A percentile compares a stretch with the other conserved stretches of the same genome.
These are phyloP conservation scores for Scedosporium minutisporum DNA, from an alignment of 2,329 filamentous ascomycete genomes.

Conservation along the genomic window DNA sequence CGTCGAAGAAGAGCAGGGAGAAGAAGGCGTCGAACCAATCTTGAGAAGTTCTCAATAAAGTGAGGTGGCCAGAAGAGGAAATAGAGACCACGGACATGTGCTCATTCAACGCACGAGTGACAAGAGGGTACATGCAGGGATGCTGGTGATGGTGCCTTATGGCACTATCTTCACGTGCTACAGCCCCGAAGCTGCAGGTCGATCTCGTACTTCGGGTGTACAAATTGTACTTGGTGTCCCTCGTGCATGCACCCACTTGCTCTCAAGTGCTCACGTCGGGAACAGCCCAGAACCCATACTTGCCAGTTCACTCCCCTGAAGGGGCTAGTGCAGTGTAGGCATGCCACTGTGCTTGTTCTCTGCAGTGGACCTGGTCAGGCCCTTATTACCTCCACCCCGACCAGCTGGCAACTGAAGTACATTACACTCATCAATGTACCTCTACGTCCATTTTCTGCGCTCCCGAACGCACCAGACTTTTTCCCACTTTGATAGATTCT, in stretches of 20 bases:
- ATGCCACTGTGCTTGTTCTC: too few relatives aligned
- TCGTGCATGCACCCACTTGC: not conserved
- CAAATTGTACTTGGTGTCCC: not conserved
- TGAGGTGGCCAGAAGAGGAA: conserved; percentile 7
- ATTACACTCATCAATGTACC: too few relatives aligned
- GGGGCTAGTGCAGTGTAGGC: too few relatives aligned
- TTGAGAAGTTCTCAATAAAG: not conserved
- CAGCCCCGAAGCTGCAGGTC: not conserved
- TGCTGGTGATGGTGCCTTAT: not conserved
- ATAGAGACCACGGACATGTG: conserved; percentile 3
- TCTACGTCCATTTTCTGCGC: too few relatives aligned
- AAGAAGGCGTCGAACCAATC: not conserved
- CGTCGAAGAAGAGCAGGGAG: not conserved
- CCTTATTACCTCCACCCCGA: too few relatives aligned
- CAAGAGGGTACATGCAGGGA: not conserved
- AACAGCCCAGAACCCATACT: too few relatives aligned
- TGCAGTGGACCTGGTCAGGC: too few relatives aligned
- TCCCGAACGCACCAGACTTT: too few relatives aligned
- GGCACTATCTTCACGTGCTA: conserved; percentile 2
- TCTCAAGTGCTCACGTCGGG: too few relatives aligned
- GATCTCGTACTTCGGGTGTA: not conserved
- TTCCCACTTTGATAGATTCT: too few relatives aligned
- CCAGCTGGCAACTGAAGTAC: too few relatives aligned
- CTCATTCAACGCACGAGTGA: not conserved
- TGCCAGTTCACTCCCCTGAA: too few relatives aligned